Evolutionary conservation across 768 basidiomycete genomes (phyloP), one percentile per base, ranked within the genome.

Genomic region (Termitomyces heimii): DNA sequence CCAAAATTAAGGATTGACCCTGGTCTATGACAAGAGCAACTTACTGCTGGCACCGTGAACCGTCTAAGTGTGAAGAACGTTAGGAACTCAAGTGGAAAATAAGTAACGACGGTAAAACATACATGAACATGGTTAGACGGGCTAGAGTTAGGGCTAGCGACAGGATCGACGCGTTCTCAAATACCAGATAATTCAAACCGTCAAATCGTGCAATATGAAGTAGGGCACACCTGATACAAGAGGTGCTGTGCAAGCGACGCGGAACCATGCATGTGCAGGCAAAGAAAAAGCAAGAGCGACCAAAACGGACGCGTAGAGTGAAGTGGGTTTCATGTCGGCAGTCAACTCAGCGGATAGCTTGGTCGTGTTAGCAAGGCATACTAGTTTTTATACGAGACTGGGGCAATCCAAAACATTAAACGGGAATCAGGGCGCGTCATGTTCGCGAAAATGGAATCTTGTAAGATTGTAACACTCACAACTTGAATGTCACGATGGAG

Each of bases 91-190:
- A 47, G 20, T 14, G 39, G 51, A 26, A 18, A n/a, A 54, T 10
- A 29, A 26, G 24, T 14, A 40, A 26, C 14, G 26, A 51, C 50
- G n/a, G 16, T 10, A 31, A 49, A 51, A 66, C 74, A 43, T 44
- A 76, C 75, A 56, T 77, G 76, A 43, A 76, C 70, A 54, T 77
- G 76, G 35, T 74, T 69, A 0, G 73, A 73, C 0, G 76, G 76
- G 13, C 62, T 62, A 28, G 60, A 59, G 24, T 66, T 70, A 5
- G 75, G 73, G 20, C 66, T 67, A 24, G 72, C 64, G 48, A 77
- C 69, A 34, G 76, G 76, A 55, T 77, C 76, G 32, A 77, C 63
- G 43, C 76, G 68, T 44, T 73, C 73, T 73, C 46, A 18, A 51
- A 47, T 22, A 18, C 26, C 45, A 43, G 8, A 16, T 20, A 35